Conservation (phyloP, 129 eudicot genomes). For the Apium graveolens region DNA sequence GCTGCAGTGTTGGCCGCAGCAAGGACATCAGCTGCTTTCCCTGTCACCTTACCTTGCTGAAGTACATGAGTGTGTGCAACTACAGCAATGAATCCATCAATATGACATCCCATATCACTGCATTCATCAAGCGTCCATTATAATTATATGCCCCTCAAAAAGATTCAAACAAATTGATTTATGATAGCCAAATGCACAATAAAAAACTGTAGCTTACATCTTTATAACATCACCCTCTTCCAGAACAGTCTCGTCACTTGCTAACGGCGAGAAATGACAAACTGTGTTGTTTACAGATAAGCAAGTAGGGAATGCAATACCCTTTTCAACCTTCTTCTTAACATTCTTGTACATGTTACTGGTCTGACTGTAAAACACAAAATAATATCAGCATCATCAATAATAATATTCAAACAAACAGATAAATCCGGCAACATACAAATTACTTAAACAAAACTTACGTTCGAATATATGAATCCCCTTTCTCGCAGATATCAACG, state of each 20-base stretch:
- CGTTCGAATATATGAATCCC: conserved; percentile 72
- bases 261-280: conserved; percentile 83
- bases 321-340: conserved; percentile 91
- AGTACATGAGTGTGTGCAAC: conserved; percentile 87
- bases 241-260: conserved; percentile 67
- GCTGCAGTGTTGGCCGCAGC: conserved; percentile 97
- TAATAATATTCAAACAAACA: not conserved
- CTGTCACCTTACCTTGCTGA: conserved; percentile 84
- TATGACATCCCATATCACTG: conserved; percentile 96
- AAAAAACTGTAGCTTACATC: conserved; percentile 41
- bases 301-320: conserved; percentile 93
- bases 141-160: not conserved
- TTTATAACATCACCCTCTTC: conserved; percentile 83
- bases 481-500: conserved; percentile 81
- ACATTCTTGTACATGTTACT: conserved; percentile 85
- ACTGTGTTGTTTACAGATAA: conserved; percentile 78
- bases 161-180: not conserved
- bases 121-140: conserved; percentile 13
- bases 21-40: conserved; percentile 89
- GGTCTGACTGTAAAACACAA: conserved; percentile 45
- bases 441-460: conserved; percentile 23
- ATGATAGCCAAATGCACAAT: not conserved
- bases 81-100: conserved; percentile 90
- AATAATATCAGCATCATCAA: not conserved
- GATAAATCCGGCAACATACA: not conserved